A percentile compares a stretch with the other conserved stretches of the same genome.
Conservation (phyloP, 306 rosid genomes). For the Pyrus pyrifolia region DNA sequence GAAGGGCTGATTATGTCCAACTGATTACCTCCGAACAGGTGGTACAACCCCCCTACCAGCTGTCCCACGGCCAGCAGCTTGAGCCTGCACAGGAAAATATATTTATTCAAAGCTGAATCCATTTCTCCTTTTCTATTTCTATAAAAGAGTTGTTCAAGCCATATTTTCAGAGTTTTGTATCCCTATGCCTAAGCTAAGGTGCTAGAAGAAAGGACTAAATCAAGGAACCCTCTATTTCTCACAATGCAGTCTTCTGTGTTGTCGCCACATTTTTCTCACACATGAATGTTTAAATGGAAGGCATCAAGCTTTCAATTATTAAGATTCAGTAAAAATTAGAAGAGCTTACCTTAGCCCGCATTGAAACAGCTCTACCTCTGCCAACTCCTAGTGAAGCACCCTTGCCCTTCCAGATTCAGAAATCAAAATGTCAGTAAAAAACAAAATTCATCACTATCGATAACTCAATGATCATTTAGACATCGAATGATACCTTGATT, state of each 20-base stretch:
- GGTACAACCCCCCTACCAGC: slow-evolving; percentile 85
- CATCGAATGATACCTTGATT: slow-evolving; percentile 56
- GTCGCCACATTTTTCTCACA: neutral
- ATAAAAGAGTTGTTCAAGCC: neutral
- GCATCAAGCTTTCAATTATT: neutral
- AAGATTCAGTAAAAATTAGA: neutral
- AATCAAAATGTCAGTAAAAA: slow-evolving; percentile 11
- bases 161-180: neutral
- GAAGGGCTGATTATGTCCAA: neutral
- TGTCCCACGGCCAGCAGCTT: slow-evolving; percentile 96
- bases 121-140: neutral
- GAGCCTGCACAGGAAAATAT: slow-evolving; percentile 52
- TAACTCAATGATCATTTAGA: neutral
- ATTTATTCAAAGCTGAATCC: slow-evolving; percentile 1
- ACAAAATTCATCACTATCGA: neutral
- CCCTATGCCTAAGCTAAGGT: neutral
- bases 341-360: slow-evolving; percentile 79
- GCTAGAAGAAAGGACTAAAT: neutral
- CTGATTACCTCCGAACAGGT: slow-evolving; percentile 72
- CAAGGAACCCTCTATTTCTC: neutral
- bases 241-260: neutral
- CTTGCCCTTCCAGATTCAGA: slow-evolving; percentile 67
- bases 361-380: slow-evolving; percentile 97
- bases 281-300: neutral
- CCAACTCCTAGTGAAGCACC: slow-evolving; percentile 99